Evolutionary conservation across 129 eudicot genomes (phyloP).

Genomic region (Lonicera japonica): DNA sequence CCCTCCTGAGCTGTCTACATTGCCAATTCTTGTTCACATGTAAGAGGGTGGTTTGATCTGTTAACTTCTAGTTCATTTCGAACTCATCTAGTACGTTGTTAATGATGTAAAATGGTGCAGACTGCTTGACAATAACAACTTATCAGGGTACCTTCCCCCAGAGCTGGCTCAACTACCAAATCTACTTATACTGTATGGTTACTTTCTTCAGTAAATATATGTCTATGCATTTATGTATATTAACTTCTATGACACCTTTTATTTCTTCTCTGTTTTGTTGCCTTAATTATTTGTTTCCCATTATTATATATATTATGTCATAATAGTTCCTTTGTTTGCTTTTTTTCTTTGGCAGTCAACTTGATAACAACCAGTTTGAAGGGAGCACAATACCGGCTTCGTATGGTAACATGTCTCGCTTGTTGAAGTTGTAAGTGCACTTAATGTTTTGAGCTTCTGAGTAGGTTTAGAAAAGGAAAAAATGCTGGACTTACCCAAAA

Average conservation of each 20-base stretch:
- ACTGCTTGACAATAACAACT: constrained; percentile 85
- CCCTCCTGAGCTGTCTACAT: constrained; percentile 68
- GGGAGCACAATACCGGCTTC: constrained; percentile 61
- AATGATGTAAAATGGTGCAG: constrained; percentile 29
- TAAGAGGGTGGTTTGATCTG: constrained; percentile 35
- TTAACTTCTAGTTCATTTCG: constrained; percentile 2
- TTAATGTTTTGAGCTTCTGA: constrained; percentile 2
- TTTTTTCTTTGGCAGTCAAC: constrained; percentile 60
- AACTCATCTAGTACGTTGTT: constrained; percentile 13
- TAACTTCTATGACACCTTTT: not conserved
- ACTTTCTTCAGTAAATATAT: constrained; percentile 7
- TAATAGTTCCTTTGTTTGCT: no score
- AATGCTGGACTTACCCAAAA: no score
- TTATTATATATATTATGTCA: not conserved
- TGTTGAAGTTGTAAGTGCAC: constrained; percentile 73
- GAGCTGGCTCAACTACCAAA: constrained; percentile 51
- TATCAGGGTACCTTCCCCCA: constrained; percentile 82
- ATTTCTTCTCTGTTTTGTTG: not conserved
- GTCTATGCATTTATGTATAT: not conserved
- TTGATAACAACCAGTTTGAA: constrained; percentile 79
- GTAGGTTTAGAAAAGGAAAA: not conserved
- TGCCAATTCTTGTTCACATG: constrained; percentile 77
- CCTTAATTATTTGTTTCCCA: not conserved
- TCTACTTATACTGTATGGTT: constrained; percentile 66
- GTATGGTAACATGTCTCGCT: constrained; percentile 53